A percentile compares a stretch with the other conserved stretches of the same genome.
Evolutionary conservation across 306 rosid species (phyloP).

Genomic region (Vachellia collinsii): DNA sequence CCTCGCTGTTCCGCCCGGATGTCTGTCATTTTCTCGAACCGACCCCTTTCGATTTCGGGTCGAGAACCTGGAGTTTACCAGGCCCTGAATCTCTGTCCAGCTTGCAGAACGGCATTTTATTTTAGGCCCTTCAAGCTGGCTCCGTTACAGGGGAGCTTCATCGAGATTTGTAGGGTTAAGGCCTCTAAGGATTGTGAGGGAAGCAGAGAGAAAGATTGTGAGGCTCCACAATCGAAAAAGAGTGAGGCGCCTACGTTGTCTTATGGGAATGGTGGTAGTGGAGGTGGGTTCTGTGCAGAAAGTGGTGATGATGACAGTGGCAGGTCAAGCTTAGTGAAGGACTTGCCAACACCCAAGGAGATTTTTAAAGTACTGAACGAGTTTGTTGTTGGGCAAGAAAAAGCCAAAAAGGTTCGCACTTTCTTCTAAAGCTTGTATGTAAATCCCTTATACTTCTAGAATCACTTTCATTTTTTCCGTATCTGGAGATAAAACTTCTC

Average conservation of each 20-base stretch:
- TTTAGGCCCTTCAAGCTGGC: constrained; percentile 64
- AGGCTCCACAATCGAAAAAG: not conserved
- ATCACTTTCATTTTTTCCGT: too few species aligned
- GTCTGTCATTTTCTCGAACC: constrained; percentile 66
- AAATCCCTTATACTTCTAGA: too few species aligned
- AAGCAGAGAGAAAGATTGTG: constrained; percentile 21
- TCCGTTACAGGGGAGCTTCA: constrained; percentile 67
- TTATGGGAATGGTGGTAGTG: constrained; percentile 5
- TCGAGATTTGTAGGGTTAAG: constrained; percentile 64
- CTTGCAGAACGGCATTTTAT: constrained; percentile 68
- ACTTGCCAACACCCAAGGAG: constrained; percentile 64
- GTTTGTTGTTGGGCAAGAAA: constrained; percentile 64
- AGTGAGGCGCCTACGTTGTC: not conserved
- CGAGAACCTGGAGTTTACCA: constrained; percentile 57
- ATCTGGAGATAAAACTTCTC: too few species aligned
- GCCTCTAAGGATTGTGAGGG: constrained; percentile 28
- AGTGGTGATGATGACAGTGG: not conserved
- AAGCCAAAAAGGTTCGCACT: constrained; percentile 59
- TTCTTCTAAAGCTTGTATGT: too few species aligned
- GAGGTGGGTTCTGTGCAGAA: constrained; percentile 13
- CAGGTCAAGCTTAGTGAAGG: constrained; percentile 24
- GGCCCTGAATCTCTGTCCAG: constrained; percentile 66
- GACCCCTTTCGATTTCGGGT: constrained; percentile 62
- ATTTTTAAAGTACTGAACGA: constrained; percentile 52
- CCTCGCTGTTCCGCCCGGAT: constrained; percentile 62